These are phyloP conservation scores for Blastocystis sp. DNA, from an alignment of 352 stramenopile genomes.

Conservation along the genomic window DNA sequence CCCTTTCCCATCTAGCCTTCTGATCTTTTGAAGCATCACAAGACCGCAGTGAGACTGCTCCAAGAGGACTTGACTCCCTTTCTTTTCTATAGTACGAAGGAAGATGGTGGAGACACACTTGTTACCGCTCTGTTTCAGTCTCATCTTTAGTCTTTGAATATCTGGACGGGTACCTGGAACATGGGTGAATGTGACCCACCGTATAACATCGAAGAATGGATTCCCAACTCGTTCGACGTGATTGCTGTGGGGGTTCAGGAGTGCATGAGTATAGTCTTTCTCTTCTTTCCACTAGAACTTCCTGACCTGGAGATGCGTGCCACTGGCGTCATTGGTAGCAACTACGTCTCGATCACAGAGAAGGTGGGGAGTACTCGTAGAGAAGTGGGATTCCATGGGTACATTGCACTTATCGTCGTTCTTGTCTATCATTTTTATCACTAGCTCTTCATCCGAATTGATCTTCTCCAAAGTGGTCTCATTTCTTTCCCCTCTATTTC, in stretches of 20 bases:
- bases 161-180: slow-evolving; percentile 60
- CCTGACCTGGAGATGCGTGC: slow-evolving; percentile 24
- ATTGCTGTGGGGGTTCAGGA: slow-evolving; percentile 25
- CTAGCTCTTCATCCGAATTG: slow-evolving; percentile 28
- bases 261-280: slow-evolving; percentile 13
- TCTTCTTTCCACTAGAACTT: background rate
- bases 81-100: background rate
- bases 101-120: background rate
- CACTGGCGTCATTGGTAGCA: background rate
- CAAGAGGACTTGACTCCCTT: background rate
- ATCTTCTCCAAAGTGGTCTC: slow-evolving; percentile 11
- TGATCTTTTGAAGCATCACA: slow-evolving; percentile 8
- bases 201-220: slow-evolving; percentile 55
- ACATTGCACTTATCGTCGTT: slow-evolving; percentile 14
- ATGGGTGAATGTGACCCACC: slow-evolving; percentile 59
- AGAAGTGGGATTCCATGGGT: slow-evolving; percentile 54
- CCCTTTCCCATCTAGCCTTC: background rate
- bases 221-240: slow-evolving; percentile 34
- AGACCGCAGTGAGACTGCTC: background rate
- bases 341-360: background rate
- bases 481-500: background rate
- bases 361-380: slow-evolving; percentile 22
- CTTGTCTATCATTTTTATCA: background rate
- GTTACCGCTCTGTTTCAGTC: background rate
- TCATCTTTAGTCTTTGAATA: slow-evolving; percentile 6